Evolutionary conservation across 768 basidiomycete species (phyloP).

Genomic region (Naganishia friedmannii): DNA sequence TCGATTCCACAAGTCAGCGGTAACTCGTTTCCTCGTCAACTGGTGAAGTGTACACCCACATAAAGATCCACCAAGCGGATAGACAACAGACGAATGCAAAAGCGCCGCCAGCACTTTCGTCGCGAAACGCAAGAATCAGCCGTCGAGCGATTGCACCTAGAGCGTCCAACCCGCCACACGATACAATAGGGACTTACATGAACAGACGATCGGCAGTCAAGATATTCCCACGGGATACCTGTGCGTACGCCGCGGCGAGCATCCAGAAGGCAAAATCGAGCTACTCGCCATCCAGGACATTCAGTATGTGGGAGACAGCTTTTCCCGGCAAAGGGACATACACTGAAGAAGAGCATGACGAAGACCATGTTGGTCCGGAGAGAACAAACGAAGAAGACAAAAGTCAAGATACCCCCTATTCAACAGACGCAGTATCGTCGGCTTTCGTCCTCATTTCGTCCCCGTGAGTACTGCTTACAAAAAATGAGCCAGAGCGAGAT

Average conservation of each 20-base stretch:
- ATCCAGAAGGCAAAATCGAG: slow-evolving; percentile 42
- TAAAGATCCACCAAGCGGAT: slow-evolving; percentile 30
- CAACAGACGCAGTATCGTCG: too few species aligned
- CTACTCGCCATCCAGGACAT: background rate
- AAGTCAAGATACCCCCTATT: slow-evolving; percentile 30
- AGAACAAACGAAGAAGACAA: slow-evolving; percentile 37
- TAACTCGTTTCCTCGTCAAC: background rate
- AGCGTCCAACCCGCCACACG: background rate
- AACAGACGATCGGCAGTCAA: background rate
- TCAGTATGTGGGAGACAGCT: background rate
- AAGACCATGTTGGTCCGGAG: slow-evolving; percentile 39
- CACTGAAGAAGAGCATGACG: slow-evolving; percentile 33
- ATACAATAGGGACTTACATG: slow-evolving; percentile 1
- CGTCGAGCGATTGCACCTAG: background rate
- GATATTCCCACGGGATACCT: background rate
- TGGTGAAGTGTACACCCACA: background rate
- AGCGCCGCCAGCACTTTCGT: slow-evolving; percentile 37
- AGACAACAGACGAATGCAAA: slow-evolving; percentile 37
- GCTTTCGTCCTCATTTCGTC: background rate
- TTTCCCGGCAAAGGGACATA: slow-evolving; percentile 4
- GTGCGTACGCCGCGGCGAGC: slow-evolving; percentile 30
- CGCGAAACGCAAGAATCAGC: background rate
- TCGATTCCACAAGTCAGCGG: slow-evolving; percentile 25
- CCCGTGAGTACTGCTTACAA: slow-evolving; percentile 15
- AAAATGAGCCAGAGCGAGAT: slow-evolving; percentile 36